These are phyloP conservation scores for Boehmeria nivea DNA, from an alignment of 306 rosid species.

Conservation along the genomic window DNA sequence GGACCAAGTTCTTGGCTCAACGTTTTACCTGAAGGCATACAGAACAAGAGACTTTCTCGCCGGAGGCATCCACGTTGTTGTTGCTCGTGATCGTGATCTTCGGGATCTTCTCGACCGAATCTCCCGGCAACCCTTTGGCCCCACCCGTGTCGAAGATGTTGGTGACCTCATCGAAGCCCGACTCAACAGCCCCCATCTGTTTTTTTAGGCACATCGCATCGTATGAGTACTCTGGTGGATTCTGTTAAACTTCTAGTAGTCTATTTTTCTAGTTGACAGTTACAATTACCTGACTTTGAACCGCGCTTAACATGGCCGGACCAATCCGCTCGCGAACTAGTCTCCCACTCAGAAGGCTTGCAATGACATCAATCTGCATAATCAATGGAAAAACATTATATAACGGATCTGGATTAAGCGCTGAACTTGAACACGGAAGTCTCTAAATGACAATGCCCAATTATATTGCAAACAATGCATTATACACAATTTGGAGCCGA, in stretches of 20 bases:
- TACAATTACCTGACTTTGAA: conserved; percentile 87
- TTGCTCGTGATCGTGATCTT: conserved; percentile 61
- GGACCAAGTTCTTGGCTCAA: too few species aligned
- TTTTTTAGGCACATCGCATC: conserved; percentile 10
- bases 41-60: conserved; percentile 77
- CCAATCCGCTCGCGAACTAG: conserved; percentile 96
- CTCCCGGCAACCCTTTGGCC: conserved; percentile 78
- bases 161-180: conserved; percentile 74
- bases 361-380: conserved; percentile 90
- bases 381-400: conserved; percentile 13
- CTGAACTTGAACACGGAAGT: conserved; percentile 4
- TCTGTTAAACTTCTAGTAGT: too few species aligned
- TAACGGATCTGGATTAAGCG: background rate
- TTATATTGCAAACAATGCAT: background rate
- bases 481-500: too few species aligned
- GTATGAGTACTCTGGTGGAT: background rate
- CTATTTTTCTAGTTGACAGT: conserved; percentile 2
- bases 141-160: conserved; percentile 87
- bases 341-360: conserved; percentile 92
- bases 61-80: conserved; percentile 68
- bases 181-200: conserved; percentile 95
- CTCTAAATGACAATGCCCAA: background rate
- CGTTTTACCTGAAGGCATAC: conserved; percentile 99
- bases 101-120: conserved; percentile 79
- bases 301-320: conserved; percentile 98